Conservation (phyloP, 1,284 basidiomycete genomes). For the Clitocybe nebularis region DNA sequence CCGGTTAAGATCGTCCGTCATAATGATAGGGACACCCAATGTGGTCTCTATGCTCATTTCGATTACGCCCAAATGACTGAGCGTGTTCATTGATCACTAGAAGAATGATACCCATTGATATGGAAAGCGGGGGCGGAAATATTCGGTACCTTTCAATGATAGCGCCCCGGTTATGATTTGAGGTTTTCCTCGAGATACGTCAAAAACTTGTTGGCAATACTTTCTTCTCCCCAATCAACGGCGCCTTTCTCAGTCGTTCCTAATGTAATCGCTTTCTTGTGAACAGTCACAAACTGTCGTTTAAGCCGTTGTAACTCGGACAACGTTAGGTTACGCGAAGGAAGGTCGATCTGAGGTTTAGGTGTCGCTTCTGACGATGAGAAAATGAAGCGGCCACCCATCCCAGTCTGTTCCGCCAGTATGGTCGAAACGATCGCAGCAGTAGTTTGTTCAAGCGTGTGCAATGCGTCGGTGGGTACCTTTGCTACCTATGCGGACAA, state of each 20-base stretch:
- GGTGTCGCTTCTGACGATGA: conserved; percentile 31
- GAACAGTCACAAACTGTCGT: conserved; percentile 82
- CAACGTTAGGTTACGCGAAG: conserved; percentile 68
- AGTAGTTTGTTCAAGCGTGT: conserved; percentile 72
- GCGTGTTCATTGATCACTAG: too few species aligned
- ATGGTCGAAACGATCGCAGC: conserved; percentile 66
- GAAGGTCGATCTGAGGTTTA: conserved; percentile 49
- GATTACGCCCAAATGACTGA: too few species aligned
- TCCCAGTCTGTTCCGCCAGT: conserved; percentile 52
- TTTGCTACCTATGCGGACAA: conserved; percentile 59
- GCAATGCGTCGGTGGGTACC: conserved; percentile 80
- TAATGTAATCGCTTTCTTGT: conserved; percentile 84
- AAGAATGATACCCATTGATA: too few species aligned
- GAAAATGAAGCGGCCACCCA: conserved; percentile 54
- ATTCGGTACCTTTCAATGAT: too few species aligned
- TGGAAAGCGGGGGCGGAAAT: too few species aligned
- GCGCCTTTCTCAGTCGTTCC: conserved; percentile 77
- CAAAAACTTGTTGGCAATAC: conserved; percentile 73
- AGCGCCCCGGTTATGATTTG: conserved; percentile 38
- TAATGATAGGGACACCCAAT: too few species aligned
- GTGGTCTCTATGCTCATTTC: too few species aligned
- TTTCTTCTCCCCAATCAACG: conserved; percentile 75
- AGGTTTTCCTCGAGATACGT: conserved; percentile 76
- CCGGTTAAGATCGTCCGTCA: too few species aligned
- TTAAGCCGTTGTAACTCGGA: conserved; percentile 85